Conservation (phyloP, 257 asterid species). For the Paraleonurus japonicus region DNA sequence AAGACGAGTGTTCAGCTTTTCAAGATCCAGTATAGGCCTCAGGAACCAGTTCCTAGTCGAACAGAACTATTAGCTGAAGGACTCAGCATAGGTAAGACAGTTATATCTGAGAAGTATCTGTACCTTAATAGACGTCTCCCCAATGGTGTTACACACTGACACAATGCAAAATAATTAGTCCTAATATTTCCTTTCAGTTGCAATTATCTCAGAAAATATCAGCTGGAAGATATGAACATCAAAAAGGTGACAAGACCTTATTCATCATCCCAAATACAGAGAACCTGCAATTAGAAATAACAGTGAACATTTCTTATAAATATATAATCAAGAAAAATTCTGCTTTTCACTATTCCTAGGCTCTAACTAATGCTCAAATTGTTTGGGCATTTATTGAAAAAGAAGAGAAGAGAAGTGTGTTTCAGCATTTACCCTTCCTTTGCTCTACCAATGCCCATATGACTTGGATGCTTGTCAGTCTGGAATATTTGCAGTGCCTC, state of each 20-base stretch:
- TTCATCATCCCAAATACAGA: conserved; percentile 98
- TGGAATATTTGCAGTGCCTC: conserved; percentile 97
- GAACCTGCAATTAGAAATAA: conserved; percentile 61
- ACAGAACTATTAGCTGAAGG: conserved; percentile 33
- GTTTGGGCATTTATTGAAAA: conserved; percentile 15
- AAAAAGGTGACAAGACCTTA: conserved; percentile 58
- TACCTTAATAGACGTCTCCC: conserved; percentile 95
- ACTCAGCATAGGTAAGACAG: conserved; percentile 29
- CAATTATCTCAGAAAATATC: conserved; percentile 24
- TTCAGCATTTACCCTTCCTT: conserved; percentile 82
- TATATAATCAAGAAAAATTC: conserved; percentile 16
- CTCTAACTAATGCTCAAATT: conserved; percentile 4
- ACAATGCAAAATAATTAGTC: conserved; percentile 37
- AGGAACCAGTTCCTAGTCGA: conserved; percentile 87
- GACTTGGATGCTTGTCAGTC: conserved; percentile 96
- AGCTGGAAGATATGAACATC: conserved; percentile 22
- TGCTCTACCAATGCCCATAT: conserved; percentile 99
- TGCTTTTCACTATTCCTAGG: conserved; percentile 6
- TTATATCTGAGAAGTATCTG: conserved; percentile 21
- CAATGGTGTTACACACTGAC: conserved; percentile 94
- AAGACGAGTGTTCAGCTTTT: conserved; percentile 77
- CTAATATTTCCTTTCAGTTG: conserved; percentile 12
- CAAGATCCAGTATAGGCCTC: conserved; percentile 90
- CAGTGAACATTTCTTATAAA: conserved; percentile 30
- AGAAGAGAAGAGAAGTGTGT: conserved; percentile 24